Percentiles rank a stretch among this genome's conserved stretches.
phyloP scores from a whole-genome alignment of 2,329 filamentous ascomycete species.

The Talaromyces sp. region DNA sequence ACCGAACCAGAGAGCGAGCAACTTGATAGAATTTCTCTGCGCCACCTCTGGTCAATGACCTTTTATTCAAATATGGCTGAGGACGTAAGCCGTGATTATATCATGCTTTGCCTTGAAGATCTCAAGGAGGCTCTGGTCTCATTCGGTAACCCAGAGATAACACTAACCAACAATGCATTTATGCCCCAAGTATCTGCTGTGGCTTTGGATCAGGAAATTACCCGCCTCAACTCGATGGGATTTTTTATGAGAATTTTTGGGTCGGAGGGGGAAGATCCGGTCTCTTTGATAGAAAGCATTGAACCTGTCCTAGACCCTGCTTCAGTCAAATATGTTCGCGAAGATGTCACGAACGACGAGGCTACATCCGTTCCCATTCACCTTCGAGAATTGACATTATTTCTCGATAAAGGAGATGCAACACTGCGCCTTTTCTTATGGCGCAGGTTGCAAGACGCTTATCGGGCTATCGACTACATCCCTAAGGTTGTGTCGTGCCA shows the following conservation, averaged over 20 bases:
- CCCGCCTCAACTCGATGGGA: slow-evolving; percentile 89
- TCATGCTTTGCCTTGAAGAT: slow-evolving; percentile 61
- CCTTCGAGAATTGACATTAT: slow-evolving; percentile 76
- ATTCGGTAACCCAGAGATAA: slow-evolving; percentile 47
- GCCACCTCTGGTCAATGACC: slow-evolving; percentile 65
- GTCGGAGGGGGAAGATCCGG: slow-evolving; percentile 73
- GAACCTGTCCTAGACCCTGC: slow-evolving; percentile 83
- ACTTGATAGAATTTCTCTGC: slow-evolving; percentile 49
- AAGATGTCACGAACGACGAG: slow-evolving; percentile 18
- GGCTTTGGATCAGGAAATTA: slow-evolving; percentile 87
- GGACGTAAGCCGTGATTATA: slow-evolving; percentile 56
- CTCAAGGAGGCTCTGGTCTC: slow-evolving; percentile 54
- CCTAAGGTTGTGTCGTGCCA: slow-evolving; percentile 88
- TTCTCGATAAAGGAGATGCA: slow-evolving; percentile 75
- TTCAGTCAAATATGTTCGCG: slow-evolving; percentile 30
- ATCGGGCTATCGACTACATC: slow-evolving; percentile 75
- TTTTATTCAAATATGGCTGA: slow-evolving; percentile 59
- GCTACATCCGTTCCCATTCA: slow-evolving; percentile 45
- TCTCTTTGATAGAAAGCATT: slow-evolving; percentile 82
- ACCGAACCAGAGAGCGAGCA: slow-evolving; percentile 27
- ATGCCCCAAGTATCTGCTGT: slow-evolving; percentile 81
- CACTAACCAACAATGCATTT: slow-evolving; percentile 78
- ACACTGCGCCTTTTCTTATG: slow-evolving; percentile 83
- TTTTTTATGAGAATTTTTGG: slow-evolving; percentile 91
- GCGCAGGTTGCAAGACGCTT: slow-evolving; percentile 86